Conservation (phyloP, 202 grass and related monocot species). For the Zizania palustris region DNA sequence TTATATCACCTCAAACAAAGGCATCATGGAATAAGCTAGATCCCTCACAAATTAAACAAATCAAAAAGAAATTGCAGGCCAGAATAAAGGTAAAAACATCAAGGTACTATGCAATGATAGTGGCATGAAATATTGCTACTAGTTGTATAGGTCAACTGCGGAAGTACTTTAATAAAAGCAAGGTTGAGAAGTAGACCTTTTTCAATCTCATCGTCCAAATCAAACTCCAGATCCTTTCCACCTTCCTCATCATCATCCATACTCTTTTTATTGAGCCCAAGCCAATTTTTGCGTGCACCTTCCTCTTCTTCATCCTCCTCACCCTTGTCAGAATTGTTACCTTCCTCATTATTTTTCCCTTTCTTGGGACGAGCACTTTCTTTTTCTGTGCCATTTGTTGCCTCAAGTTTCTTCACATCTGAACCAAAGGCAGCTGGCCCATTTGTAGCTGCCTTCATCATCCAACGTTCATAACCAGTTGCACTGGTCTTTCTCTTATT, state of each 20-base stretch:
- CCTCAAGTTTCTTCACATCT: constrained; percentile 69
- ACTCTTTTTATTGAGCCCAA: constrained; percentile 59
- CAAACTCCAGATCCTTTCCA: constrained; percentile 76
- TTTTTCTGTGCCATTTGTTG: constrained; percentile 37
- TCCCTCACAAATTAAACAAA: background rate
- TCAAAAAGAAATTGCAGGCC: background rate
- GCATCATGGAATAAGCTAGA: constrained; percentile 8
- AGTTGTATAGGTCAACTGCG: background rate
- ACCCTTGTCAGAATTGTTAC: constrained; percentile 71
- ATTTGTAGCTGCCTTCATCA: constrained; percentile 98
- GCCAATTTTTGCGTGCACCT: constrained; percentile 62
- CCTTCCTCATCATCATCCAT: constrained; percentile 90
- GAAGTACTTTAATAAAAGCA: background rate
- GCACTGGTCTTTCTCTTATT: constrained; percentile 88
- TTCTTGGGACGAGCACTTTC: constrained; percentile 65
- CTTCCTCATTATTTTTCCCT: constrained; percentile 72
- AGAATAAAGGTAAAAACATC: constrained; percentile 23
- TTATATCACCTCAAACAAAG: constrained; percentile 9
- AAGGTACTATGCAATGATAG: background rate
- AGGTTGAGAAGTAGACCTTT: constrained; percentile 64
- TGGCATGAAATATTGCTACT: constrained; percentile 11
- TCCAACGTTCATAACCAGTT: constrained; percentile 97
- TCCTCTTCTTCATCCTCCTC: constrained; percentile 89
- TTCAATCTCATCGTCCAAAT: constrained; percentile 98
- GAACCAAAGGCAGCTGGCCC: constrained; percentile 85